Percentiles rank a stretch among this genome's conserved stretches.
phyloP scores from a whole-genome alignment of 2,329 filamentous ascomycete genomes.

The Colletotrichum euphorbiae region DNA sequence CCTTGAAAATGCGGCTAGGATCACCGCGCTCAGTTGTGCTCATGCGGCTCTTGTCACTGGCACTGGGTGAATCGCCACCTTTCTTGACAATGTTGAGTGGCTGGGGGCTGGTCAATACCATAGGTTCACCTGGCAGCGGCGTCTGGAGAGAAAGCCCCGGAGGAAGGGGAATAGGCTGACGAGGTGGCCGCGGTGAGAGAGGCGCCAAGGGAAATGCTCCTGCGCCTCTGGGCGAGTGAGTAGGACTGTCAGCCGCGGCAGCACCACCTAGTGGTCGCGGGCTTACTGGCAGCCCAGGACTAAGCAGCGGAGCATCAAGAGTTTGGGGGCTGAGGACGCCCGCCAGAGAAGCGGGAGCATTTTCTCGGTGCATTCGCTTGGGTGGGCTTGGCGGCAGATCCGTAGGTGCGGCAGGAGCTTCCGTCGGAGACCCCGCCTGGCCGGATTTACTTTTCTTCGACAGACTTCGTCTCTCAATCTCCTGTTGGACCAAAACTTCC shows the following conservation, averaged over 20 bases:
- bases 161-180: slow-evolving; percentile 78
- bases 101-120: slow-evolving; percentile 54
- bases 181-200: slow-evolving; percentile 78
- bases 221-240: slow-evolving; percentile 71
- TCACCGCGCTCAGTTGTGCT: slow-evolving; percentile 56
- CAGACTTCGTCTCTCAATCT: slow-evolving; percentile 76
- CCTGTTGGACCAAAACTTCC: slow-evolving; percentile 73
- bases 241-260: slow-evolving; percentile 13
- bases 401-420: slow-evolving; percentile 48
- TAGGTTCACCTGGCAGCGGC: slow-evolving; percentile 50
- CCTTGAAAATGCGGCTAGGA: slow-evolving; percentile 71
- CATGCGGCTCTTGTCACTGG: slow-evolving; percentile 48
- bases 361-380: slow-evolving; percentile 51
- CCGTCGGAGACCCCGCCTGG: slow-evolving; percentile 56
- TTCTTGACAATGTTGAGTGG: slow-evolving; percentile 55
- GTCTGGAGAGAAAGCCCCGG: slow-evolving; percentile 75
- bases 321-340: slow-evolving; percentile 59
- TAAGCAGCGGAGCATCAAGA: slow-evolving; percentile 60
- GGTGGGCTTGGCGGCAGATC: slow-evolving; percentile 53
- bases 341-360: slow-evolving; percentile 63
- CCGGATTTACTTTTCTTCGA: slow-evolving; percentile 78
- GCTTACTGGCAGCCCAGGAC: slow-evolving; percentile 70
- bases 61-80: slow-evolving; percentile 43
- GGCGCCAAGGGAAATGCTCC: slow-evolving; percentile 61
- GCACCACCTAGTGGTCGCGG: slow-evolving; percentile 62